Percentiles rank a stretch among this genome's conserved stretches.
phyloP scores from a whole-genome alignment of 306 rosid species.

The Prunus padus region DNA sequence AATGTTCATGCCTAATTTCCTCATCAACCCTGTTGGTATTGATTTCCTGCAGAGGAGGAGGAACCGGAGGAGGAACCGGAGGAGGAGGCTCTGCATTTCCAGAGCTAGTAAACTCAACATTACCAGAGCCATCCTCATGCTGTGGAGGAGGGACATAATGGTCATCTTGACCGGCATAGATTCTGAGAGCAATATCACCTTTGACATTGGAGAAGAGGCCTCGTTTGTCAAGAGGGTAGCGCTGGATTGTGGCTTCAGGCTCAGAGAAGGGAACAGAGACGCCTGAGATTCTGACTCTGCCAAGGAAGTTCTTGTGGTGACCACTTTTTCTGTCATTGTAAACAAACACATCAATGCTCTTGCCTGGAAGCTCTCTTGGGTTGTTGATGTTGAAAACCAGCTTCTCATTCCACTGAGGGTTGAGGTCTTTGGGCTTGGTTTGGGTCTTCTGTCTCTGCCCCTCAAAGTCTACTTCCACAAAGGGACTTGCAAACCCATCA shows the following conservation, averaged over 20 bases:
- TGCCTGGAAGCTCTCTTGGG: slow-evolving; percentile 45
- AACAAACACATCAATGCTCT: slow-evolving; percentile 57
- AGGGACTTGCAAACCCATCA: slow-evolving; percentile 75
- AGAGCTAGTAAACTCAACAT: neutral
- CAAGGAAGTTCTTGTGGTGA: slow-evolving; percentile 60
- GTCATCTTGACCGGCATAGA: slow-evolving; percentile 37
- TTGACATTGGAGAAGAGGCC: slow-evolving; percentile 57
- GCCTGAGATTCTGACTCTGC: slow-evolving; percentile 72
- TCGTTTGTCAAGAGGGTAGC: slow-evolving; percentile 86
- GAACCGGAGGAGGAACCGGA: slow-evolving; percentile 28
- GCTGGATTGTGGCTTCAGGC: slow-evolving; percentile 50
- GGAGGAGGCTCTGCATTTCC: neutral
- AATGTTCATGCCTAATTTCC: slow-evolving; percentile 23
- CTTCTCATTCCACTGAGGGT: slow-evolving; percentile 77
- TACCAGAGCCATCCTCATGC: neutral
- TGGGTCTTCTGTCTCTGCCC: slow-evolving; percentile 55
- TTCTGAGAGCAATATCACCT: slow-evolving; percentile 76
- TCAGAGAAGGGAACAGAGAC: slow-evolving; percentile 57
- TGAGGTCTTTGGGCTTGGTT: slow-evolving; percentile 60
- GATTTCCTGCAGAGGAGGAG: slow-evolving; percentile 58
- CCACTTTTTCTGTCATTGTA: slow-evolving; percentile 43
- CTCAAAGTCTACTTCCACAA: slow-evolving; percentile 62
- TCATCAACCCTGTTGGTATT: slow-evolving; percentile 47
- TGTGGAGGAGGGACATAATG: slow-evolving; percentile 1
- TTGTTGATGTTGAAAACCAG: slow-evolving; percentile 53